Percentiles rank a stretch among this genome's conserved stretches.
Evolutionary conservation across 805 yeast species (phyloP).

Genomic region (Saccharomyces jurei): DNA sequence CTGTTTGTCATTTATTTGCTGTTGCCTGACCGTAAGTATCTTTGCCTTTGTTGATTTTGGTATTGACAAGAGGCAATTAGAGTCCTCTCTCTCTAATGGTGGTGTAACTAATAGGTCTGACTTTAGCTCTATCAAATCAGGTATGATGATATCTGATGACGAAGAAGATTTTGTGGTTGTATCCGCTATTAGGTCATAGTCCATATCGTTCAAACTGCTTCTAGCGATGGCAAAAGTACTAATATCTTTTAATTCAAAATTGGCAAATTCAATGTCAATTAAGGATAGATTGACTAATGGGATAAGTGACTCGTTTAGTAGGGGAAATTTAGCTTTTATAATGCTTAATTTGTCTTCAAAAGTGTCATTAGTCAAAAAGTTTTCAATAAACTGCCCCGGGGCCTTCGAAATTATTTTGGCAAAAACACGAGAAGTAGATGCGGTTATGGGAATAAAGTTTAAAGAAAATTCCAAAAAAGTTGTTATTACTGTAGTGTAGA

Average conservation of each 20-base stretch:
- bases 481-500: constrained; percentile 40
- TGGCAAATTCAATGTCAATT: constrained; percentile 60
- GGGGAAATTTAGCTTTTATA: constrained; percentile 69
- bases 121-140: constrained; percentile 43
- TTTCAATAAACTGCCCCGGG: constrained; percentile 34
- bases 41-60: constrained; percentile 63
- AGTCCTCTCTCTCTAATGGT: constrained; percentile 43
- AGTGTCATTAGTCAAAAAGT: constrained; percentile 29
- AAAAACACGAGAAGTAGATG: constrained; percentile 27
- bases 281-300: constrained; percentile 56
- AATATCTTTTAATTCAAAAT: constrained; percentile 49
- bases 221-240: constrained; percentile 50
- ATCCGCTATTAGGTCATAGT: constrained; percentile 37
- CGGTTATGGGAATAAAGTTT: constrained; percentile 42
- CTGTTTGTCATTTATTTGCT: constrained; percentile 15
- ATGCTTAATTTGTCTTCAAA: constrained; percentile 33
- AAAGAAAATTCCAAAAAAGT: constrained; percentile 31
- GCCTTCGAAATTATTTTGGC: constrained; percentile 24
- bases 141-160: constrained; percentile 16
- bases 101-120: constrained; percentile 44
- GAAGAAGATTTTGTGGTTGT: background rate
- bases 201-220: constrained; percentile 33
- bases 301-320: constrained; percentile 38
- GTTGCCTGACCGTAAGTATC: constrained; percentile 37
- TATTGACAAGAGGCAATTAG: constrained; percentile 36